Conservation (phyloP, 345 rosid genomes). For the Limnanthes douglasii region DNA sequence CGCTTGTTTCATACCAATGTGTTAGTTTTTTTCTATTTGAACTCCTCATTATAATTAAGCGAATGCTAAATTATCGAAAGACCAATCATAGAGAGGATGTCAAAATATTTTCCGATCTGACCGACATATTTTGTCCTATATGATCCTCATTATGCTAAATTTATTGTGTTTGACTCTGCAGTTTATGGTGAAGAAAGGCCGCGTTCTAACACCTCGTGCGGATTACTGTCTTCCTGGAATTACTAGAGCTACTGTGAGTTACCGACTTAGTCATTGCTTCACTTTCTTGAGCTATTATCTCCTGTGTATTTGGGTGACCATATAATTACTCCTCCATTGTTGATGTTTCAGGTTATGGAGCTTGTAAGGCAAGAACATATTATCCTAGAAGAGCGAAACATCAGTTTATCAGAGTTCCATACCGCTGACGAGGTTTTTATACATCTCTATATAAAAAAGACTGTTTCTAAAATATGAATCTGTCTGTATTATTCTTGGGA, state of each 20-base stretch:
- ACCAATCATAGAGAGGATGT: background rate
- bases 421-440: slow-evolving; percentile 68
- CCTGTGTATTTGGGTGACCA: no score
- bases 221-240: slow-evolving; percentile 95
- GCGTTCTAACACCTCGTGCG: slow-evolving; percentile 72
- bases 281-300: no score
- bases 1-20: no score
- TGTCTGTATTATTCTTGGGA: background rate
- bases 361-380: slow-evolving; percentile 56
- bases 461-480: background rate
- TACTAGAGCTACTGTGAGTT: slow-evolving; percentile 72
- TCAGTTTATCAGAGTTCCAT: slow-evolving; percentile 78
- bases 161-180: slow-evolving; percentile 15
- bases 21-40: background rate
- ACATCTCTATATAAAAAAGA: background rate
- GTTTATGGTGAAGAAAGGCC: slow-evolving; percentile 82
- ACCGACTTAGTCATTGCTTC: no score
- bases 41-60: background rate
- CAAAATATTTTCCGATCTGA: background rate
- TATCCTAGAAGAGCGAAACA: slow-evolving; percentile 47
- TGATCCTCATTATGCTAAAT: no score
- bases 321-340: no score
- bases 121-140: no score
- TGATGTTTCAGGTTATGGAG: slow-evolving; percentile 52
- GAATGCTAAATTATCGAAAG: background rate